Conservation (phyloP, 2,329 filamentous ascomycete genomes). For the Aspergillus unguis region DNA sequence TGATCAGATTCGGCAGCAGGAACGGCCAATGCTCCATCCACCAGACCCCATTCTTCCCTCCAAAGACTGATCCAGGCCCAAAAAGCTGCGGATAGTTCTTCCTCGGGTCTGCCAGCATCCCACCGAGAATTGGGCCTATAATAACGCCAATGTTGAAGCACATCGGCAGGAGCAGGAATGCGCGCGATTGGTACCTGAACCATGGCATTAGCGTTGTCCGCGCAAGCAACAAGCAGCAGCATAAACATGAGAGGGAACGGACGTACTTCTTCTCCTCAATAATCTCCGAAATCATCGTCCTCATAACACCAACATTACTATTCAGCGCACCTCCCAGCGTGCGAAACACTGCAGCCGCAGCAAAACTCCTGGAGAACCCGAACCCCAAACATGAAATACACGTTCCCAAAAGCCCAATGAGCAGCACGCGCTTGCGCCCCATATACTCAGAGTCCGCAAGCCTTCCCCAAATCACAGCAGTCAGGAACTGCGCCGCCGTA, state of each 20-base stretch:
- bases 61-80: conserved; percentile 56
- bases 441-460: conserved; percentile 62
- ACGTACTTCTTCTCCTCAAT: conserved; percentile 64
- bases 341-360: conserved; percentile 61
- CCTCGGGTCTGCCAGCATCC: conserved; percentile 65
- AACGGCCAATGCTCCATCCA: conserved; percentile 68
- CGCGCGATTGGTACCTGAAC: conserved; percentile 47
- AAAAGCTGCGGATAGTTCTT: conserved; percentile 62
- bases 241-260: background rate
- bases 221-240: background rate
- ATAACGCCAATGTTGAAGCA: conserved; percentile 66
- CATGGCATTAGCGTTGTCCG: background rate
- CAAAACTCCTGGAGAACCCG: conserved; percentile 65
- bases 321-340: conserved; percentile 65
- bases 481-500: conserved; percentile 76
- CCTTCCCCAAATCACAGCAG: conserved; percentile 77
- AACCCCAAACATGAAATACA: conserved; percentile 64
- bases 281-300: conserved; percentile 71
- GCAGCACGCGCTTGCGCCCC: conserved; percentile 73
- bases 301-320: conserved; percentile 71
- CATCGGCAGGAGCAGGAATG: conserved; percentile 62
- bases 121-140: conserved; percentile 60
- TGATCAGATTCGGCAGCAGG: conserved; percentile 66
- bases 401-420: conserved; percentile 72
- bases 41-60: conserved; percentile 55